Evolutionary conservation across 1,284 basidiomycete species (phyloP), one percentile per base, ranked within the genome.

Genomic region (Kalmanozyma brasiliensis): DNA sequence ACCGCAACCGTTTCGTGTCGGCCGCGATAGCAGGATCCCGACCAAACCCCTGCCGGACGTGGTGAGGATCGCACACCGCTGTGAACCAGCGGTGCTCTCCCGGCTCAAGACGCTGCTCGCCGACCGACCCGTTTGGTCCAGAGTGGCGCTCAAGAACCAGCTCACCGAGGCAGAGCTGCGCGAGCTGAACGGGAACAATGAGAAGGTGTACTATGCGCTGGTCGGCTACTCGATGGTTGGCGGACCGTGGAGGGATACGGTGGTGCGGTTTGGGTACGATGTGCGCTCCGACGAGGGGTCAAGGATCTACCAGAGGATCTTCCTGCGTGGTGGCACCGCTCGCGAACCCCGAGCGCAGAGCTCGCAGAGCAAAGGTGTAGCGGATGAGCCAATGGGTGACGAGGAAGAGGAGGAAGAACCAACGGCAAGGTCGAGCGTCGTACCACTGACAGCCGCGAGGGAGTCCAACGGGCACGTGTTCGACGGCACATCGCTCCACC

Each of bases 241-340:
- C 67, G 95, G 95, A 0, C 93, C 94, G 2, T 98, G 91, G 90
- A 87, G 93, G 48, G 94, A 98, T 78, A 91, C 91, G 8, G 86
- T 95, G 42, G 87, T 98, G 23, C 87, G 89, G 38, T 91, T 93
- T 58, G 89, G 90, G 3, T 98, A 95, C 79, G 95, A 99, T 79
- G 94, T 94, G 11, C 85, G 94, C 44, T 85, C 85, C 64, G 87
- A 91, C 65, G 85, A 85, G 0, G 84, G 86, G 36, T 89, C 91
- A 37, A 86, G 92, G 67, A 88, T 93, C 22, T 77, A 72, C 33
- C 75, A 77, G 44, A 45, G 75, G 34, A 48, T 77, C 14, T 74
- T 73, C 33, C 34, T 74, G 26, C 49, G 74, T 8, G 58, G 49
- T 9, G 44, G 48, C 5, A 29, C 34, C 19, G 23, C 30, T 19